Percentiles rank a stretch among this genome's conserved stretches.
phyloP scores from a whole-genome alignment of 345 rosid species.

The Bruguiera gymnorhiza region DNA sequence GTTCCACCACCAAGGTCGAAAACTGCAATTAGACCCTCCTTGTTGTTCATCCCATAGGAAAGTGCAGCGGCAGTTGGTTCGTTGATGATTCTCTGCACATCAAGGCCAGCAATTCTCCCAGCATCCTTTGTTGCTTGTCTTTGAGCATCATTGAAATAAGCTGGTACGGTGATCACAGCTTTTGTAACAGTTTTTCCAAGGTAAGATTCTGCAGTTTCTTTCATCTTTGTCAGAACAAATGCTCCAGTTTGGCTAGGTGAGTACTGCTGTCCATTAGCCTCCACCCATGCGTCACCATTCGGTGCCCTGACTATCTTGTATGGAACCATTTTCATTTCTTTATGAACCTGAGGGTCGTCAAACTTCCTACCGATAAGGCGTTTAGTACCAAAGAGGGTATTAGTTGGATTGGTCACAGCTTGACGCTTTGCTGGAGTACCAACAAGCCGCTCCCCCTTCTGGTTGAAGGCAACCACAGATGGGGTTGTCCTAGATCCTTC shows the following conservation, averaged over 20 bases:
- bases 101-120: slow-evolving; percentile 86
- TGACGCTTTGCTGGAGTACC: slow-evolving; percentile 94
- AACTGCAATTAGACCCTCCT: slow-evolving; percentile 90
- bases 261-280: slow-evolving; percentile 73
- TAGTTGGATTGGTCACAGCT: slow-evolving; percentile 86
- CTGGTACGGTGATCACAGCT: slow-evolving; percentile 88
- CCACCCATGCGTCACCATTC: slow-evolving; percentile 96
- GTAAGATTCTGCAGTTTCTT: slow-evolving; percentile 85
- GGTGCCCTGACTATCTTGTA: slow-evolving; percentile 82
- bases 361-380: slow-evolving; percentile 77
- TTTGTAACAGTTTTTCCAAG: slow-evolving; percentile 65
- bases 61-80: slow-evolving; percentile 98
- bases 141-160: slow-evolving; percentile 94
- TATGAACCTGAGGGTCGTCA: slow-evolving; percentile 74
- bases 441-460: slow-evolving; percentile 70
- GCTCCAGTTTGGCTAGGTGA: slow-evolving; percentile 93
- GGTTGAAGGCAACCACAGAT: slow-evolving; percentile 79
- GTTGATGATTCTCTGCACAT: slow-evolving; percentile 82
- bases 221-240: slow-evolving; percentile 78
- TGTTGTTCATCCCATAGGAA: slow-evolving; percentile 87
- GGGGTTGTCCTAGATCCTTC: slow-evolving; percentile 96
- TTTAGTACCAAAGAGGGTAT: slow-evolving; percentile 74
- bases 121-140: slow-evolving; percentile 97
- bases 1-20: slow-evolving; percentile 96
- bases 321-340: slow-evolving; percentile 89